Percentiles rank a stretch among this genome's conserved stretches.
Evolutionary conservation across 371 early-diverging fungal genomes (phyloP).

Genomic region (Apophysomyces sp.): DNA sequence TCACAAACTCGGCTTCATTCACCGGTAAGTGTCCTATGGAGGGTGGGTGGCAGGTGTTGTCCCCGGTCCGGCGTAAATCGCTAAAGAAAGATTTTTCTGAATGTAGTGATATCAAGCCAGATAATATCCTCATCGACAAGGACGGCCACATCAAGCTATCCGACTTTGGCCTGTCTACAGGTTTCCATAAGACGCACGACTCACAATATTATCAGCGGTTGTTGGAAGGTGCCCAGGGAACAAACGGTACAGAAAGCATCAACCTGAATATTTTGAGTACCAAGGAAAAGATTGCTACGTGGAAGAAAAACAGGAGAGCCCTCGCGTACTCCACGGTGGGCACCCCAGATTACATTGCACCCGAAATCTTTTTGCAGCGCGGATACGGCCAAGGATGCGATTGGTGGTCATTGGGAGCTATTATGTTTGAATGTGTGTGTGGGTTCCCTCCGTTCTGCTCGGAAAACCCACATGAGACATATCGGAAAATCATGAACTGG

Average conservation of each 20-base stretch:
- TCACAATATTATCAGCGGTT: slow-evolving; percentile 88
- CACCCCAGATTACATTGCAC: slow-evolving; percentile 98
- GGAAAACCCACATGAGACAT: slow-evolving; percentile 95
- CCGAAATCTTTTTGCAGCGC: slow-evolving; percentile 90
- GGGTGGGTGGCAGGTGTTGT: background rate
- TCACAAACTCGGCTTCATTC: slow-evolving; percentile 96
- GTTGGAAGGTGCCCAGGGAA: slow-evolving; percentile 59
- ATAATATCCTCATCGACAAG: slow-evolving; percentile 83
- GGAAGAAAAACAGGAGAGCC: slow-evolving; percentile 95
- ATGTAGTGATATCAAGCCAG: slow-evolving; percentile 83
- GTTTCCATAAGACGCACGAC: slow-evolving; percentile 97
- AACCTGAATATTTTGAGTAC: slow-evolving; percentile 70
- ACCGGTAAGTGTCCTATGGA: slow-evolving; percentile 64
- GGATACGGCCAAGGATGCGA: slow-evolving; percentile 98
- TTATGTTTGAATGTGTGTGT: slow-evolving; percentile 96
- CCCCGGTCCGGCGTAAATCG: background rate
- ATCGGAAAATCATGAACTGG: slow-evolving; percentile 97
- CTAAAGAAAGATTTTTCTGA: slow-evolving; percentile 21
- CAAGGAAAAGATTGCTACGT: slow-evolving; percentile 89
- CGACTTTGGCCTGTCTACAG: slow-evolving; percentile 98
- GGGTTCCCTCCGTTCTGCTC: slow-evolving; percentile 98
- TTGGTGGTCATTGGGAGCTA: slow-evolving; percentile 99
- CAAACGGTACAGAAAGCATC: slow-evolving; percentile 67
- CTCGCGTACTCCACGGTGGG: slow-evolving; percentile 94
- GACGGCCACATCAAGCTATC: slow-evolving; percentile 91